Percentiles rank a stretch among this genome's conserved stretches.
Evolutionary conservation across 192 early-diverging fungal species (phyloP).

Genomic region (Entophlyctis luteolus): DNA sequence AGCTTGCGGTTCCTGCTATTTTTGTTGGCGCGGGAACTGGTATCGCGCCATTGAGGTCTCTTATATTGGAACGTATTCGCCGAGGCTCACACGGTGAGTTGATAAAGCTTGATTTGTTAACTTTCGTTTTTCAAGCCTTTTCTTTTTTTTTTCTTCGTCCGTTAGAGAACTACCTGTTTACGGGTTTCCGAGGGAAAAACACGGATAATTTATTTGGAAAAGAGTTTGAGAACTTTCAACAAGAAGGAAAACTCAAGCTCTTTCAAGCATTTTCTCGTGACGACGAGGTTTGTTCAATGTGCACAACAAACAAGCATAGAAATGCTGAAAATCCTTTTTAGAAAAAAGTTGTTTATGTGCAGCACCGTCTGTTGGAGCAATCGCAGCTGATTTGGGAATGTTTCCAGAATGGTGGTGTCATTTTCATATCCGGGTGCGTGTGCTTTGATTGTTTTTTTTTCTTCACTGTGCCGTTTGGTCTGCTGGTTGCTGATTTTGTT

Average conservation of each 20-base stretch:
- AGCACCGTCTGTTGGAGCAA: slow-evolving; percentile 64
- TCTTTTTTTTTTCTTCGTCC: slow-evolving; percentile 6
- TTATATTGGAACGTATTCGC: slow-evolving; percentile 57
- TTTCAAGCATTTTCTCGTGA: slow-evolving; percentile 87
- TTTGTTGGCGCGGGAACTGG: slow-evolving; percentile 87
- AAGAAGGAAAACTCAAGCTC: slow-evolving; percentile 51
- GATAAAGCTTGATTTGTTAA: neutral
- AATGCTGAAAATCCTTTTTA: slow-evolving; percentile 43
- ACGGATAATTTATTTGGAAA: slow-evolving; percentile 73
- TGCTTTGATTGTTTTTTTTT: neutral
- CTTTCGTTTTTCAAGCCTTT: neutral
- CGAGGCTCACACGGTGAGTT: slow-evolving; percentile 39
- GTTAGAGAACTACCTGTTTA: slow-evolving; percentile 72
- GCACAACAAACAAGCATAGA: too few species aligned
- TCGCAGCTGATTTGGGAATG: slow-evolving; percentile 59
- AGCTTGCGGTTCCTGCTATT: slow-evolving; percentile 56
- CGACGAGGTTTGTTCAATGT: slow-evolving; percentile 33
- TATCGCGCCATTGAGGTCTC: slow-evolving; percentile 85
- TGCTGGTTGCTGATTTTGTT: too few species aligned
- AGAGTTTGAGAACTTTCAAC: slow-evolving; percentile 59
- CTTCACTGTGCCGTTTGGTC: too few species aligned
- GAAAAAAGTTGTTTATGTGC: slow-evolving; percentile 72
- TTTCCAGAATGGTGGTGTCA: slow-evolving; percentile 51
- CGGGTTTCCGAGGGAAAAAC: slow-evolving; percentile 71
- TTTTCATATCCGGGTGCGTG: slow-evolving; percentile 71